phyloP scores from a whole-genome alignment of 106 monocot species.

The Allium fistulosum region DNA sequence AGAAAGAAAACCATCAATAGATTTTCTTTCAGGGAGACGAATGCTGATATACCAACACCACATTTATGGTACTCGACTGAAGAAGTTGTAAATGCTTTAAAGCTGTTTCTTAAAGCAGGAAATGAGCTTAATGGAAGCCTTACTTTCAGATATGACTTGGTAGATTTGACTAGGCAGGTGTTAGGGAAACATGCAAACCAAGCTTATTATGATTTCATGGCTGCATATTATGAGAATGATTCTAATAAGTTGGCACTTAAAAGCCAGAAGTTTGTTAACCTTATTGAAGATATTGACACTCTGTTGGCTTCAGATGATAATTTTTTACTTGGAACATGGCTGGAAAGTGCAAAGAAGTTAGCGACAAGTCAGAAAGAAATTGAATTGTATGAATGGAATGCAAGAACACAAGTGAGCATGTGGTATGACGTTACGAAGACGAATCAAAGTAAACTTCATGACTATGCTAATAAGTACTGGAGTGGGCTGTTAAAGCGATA shows the following conservation, averaged over 20 bases:
- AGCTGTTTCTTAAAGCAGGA: conserved; percentile 71
- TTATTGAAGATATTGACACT: conserved; percentile 67
- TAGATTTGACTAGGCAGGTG: conserved; percentile 84
- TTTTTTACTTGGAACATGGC: conserved; percentile 89
- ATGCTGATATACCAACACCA: conserved; percentile 32
- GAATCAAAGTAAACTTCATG: conserved; percentile 91
- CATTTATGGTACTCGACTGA: conserved; percentile 95
- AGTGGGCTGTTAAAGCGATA: conserved; percentile 78
- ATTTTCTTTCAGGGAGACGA: conserved; percentile 59
- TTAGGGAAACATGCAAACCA: conserved; percentile 80
- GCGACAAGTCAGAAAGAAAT: conserved; percentile 37
- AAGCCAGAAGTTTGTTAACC: conserved; percentile 56
- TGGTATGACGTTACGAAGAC: conserved; percentile 83
- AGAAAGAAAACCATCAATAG: conserved; percentile 16
- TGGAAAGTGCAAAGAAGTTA: conserved; percentile 68
- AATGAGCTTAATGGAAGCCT: conserved; percentile 43
- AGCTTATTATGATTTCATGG: conserved; percentile 60
- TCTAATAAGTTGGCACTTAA: conserved; percentile 25
- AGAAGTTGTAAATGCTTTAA: conserved; percentile 64
- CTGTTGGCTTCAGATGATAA: conserved; percentile 89
- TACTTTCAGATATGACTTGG: conserved; percentile 95
- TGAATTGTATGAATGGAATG: conserved; percentile 86
- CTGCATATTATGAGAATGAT: conserved; percentile 46
- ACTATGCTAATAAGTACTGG: conserved; percentile 97
- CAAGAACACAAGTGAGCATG: conserved; percentile 96